Conservation (phyloP, 805 yeast genomes). For the Candida sonorensis region DNA sequence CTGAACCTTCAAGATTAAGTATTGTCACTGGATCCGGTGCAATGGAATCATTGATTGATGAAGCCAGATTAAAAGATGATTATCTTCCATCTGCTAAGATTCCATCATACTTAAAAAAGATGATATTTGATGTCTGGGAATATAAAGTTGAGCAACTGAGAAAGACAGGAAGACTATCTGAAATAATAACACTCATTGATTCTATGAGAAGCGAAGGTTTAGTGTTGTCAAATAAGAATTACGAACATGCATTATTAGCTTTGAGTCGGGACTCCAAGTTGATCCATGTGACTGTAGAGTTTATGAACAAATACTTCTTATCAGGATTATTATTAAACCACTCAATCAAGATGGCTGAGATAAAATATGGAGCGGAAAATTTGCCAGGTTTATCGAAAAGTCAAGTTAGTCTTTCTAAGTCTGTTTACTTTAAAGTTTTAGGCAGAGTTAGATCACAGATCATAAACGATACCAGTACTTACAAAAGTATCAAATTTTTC, state of each 20-base stretch:
- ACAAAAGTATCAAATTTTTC: not conserved
- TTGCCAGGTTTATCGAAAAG: not conserved
- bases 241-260: constrained; percentile 22
- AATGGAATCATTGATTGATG: constrained; percentile 8
- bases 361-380: constrained; percentile 4
- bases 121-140: constrained; percentile 23
- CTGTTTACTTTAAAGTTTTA: constrained; percentile 5
- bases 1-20: not conserved
- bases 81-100: constrained; percentile 7
- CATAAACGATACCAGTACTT: not conserved
- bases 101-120: constrained; percentile 21
- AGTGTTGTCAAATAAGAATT: constrained; percentile 18
- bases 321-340: constrained; percentile 13
- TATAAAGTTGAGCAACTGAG: constrained; percentile 23
- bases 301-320: constrained; percentile 23
- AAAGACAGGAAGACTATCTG: constrained; percentile 16
- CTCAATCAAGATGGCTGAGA: constrained; percentile 1
- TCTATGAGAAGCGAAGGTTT: constrained; percentile 19
- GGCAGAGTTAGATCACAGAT: constrained; percentile 2
- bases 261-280: constrained; percentile 15
- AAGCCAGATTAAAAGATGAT: constrained; percentile 4
- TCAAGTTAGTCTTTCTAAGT: constrained; percentile 3
- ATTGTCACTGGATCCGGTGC: not conserved
- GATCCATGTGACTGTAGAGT: constrained; percentile 16
- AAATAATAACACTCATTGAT: constrained; percentile 12